These are phyloP conservation scores for Vigna angularis DNA, from an alignment of 306 rosid species.

Conservation along the genomic window DNA sequence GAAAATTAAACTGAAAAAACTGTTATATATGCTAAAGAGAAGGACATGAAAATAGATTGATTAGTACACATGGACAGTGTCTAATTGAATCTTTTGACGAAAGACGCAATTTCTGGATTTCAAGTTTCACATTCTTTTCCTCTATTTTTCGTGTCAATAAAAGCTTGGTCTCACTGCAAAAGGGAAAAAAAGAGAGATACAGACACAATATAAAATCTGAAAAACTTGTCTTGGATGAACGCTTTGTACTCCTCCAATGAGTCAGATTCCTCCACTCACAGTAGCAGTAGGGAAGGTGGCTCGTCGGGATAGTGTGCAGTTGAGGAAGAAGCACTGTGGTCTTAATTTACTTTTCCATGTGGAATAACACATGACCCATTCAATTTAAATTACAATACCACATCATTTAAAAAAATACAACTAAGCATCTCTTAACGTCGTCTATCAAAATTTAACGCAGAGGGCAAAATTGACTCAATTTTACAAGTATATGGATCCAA, in stretches of 20 bases:
- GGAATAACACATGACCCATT: no score
- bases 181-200: neutral
- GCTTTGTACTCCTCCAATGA: slow-evolving; percentile 86
- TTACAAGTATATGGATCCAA: no score
- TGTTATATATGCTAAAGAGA: no score
- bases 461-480: no score
- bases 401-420: no score
- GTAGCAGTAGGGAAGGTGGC: slow-evolving; percentile 64
- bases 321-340: slow-evolving; percentile 55
- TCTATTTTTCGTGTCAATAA: slow-evolving; percentile 46
- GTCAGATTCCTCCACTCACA: slow-evolving; percentile 70
- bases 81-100: slow-evolving; percentile 30
- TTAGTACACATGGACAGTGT: neutral
- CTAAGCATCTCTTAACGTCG: no score
- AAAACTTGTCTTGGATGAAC: slow-evolving; percentile 61
- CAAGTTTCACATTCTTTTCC: slow-evolving; percentile 5
- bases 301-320: slow-evolving; percentile 37
- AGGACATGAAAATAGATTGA: neutral
- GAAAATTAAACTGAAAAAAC: no score
- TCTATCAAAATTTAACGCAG: no score
- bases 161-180: slow-evolving; percentile 39
- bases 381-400: no score
- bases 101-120: slow-evolving; percentile 5
- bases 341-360: no score
- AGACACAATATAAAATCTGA: slow-evolving; percentile 34